Evolutionary conservation across 257 asterid genomes (phyloP), one percentile per base, ranked within the genome.

Genomic region (Solanum bukasovii): DNA sequence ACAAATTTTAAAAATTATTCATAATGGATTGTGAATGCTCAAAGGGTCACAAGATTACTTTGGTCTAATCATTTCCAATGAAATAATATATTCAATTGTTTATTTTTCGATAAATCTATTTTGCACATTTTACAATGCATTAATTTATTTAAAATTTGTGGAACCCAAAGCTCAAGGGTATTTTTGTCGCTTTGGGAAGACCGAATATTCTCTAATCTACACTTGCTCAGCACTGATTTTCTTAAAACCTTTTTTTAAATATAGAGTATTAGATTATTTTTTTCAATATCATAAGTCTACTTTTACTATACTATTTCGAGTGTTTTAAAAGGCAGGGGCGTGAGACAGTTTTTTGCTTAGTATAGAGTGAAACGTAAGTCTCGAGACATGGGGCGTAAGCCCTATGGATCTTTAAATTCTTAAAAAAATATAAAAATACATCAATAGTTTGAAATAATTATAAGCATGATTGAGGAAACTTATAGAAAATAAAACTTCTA

Each of bases 101-200:
- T 40, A 16, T 29, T 27, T 78, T 78, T 16, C 5, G 7, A 49
- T 12, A 49, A 46, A 18, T 44, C 9, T 18, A 38, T 81, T 46
- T 42, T 29, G 21, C 40, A 46, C 13, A 42, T 31, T 44, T 18
- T 61, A 86, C 86, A 75, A 84, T 85, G 91, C 93, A 90, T 93
- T 78, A 88, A 89, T 89, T 88, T 91, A 92, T 88, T 63, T 18
- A 49, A 92, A 92, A 18, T 37, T 91, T 85, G 92, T 84, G 91
- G 88, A 92, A 91, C 83, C 94, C 96, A 18, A 92, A 33, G 89
- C 88, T 79, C 85, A 86, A 87, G 92, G 93, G 96, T 92, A 94
- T 93, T 91, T 93, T 94, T 93, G 97, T 95, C 97, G 95, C 98
- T 83, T 95, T 93, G 98, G 96, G 88, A 95, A 94, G 92, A 93